Percentiles rank a stretch among this genome's conserved stretches.
phyloP scores from a whole-genome alignment of 2,329 filamentous ascomycete species.

The Trichoderma simmonsii region DNA sequence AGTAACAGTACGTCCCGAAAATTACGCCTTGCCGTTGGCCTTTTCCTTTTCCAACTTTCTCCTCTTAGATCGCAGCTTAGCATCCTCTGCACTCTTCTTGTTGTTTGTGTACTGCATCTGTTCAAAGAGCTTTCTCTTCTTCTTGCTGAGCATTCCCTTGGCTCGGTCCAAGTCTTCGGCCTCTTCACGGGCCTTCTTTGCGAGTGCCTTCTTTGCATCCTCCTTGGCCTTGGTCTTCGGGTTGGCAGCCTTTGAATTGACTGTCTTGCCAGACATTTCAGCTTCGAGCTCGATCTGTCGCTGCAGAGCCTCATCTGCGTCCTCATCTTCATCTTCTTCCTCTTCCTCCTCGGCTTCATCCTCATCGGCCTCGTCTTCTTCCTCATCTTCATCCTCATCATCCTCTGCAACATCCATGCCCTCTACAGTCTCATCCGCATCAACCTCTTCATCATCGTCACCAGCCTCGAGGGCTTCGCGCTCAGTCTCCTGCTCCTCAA shows the following conservation, averaged over 20 bases:
- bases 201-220: conserved; percentile 65
- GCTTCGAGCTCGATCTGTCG: conserved; percentile 91
- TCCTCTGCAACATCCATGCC: conserved; percentile 50
- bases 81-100: conserved; percentile 86
- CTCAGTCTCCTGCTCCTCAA: conserved; percentile 85
- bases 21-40: conserved; percentile 41
- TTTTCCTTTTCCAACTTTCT: conserved; percentile 77
- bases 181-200: conserved; percentile 69
- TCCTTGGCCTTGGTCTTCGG: conserved; percentile 61
- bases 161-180: conserved; percentile 86
- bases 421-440: conserved; percentile 45
- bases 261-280: conserved; percentile 70
- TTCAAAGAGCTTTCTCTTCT: conserved; percentile 96
- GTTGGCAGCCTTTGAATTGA: conserved; percentile 48
- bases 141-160: conserved; percentile 97
- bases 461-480: conserved; percentile 74
- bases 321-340: conserved; percentile 39
- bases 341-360: conserved; percentile 47
- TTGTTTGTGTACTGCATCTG: conserved; percentile 97
- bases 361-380: conserved; percentile 48
- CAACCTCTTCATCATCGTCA: conserved; percentile 51
- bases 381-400: conserved; percentile 58
- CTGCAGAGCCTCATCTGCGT: conserved; percentile 59
- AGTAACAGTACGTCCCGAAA: conserved; percentile 9
- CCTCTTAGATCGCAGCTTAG: conserved; percentile 82